Evolutionary conservation across 2,329 filamentous ascomycete species (phyloP), one percentile per base, ranked within the genome.

Genomic region (Trichoderma brevicompactum): DNA sequence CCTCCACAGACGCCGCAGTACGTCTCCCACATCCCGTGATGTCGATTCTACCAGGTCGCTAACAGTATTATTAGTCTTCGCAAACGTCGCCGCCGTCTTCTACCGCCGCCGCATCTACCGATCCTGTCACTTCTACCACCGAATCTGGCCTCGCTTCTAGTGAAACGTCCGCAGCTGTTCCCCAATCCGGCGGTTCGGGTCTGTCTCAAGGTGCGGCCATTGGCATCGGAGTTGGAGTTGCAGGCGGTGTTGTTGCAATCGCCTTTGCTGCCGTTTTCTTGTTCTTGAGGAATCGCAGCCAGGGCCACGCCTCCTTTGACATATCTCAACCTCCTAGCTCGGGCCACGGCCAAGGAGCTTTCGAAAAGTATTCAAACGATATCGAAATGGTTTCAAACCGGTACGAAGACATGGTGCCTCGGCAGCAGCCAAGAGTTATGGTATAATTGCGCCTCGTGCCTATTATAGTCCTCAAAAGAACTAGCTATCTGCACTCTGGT

Each of bases 371-470:
- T 10, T 74, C 76, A 53, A 72, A 75, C 15, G 82, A 83, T 53
- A 77, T 86, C 49, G 83, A 87, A 69, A 76, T 81, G 71, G 80
- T 81, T 66, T 80, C 83, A 3, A 79, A 82, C 66, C 79, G 83
- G 48, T 87, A 87, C 68, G 85, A 87, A 73, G 85, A 87, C 68
- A 84, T 86, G 83, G 70, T 83, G 23, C 83, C 83, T 34, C 77
- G 83, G 50, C 78, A 81, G 66, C 78, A 81, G 53, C 85, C 85
- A 10, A 77, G 79, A 72, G 78, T 74, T 15, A 77, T 80, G 74
- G 77, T 81, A 9, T 80, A 66, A 72, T 32, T 55, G 44, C 32
- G 48, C 17, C 19, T 49, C 15, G 10, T 63, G 53, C 19, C 54
- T 36, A 32, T 58, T 41, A 28, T 34, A 46, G 43, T 52, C 41